Evolutionary conservation across 805 yeast genomes (phyloP).

Genomic region (Saccharomycopsis microspora): DNA sequence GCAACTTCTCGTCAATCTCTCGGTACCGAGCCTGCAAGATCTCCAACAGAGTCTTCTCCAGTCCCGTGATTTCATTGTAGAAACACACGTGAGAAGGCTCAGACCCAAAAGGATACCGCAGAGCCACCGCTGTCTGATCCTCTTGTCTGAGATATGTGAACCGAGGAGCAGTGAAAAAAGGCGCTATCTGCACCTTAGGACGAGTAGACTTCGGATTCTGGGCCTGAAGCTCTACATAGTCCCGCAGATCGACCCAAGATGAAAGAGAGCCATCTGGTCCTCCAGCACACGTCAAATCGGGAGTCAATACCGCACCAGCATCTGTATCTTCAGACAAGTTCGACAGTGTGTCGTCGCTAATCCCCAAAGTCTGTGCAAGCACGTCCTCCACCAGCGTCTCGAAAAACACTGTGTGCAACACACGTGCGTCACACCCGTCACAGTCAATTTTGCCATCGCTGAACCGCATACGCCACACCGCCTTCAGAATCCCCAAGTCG

Average conservation of each 20-base stretch:
- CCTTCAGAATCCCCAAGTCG: slow-evolving; percentile 31
- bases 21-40: slow-evolving; percentile 30
- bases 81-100: slow-evolving; percentile 43
- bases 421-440: slow-evolving; percentile 55
- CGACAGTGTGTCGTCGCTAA: slow-evolving; percentile 16
- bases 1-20: slow-evolving; percentile 30
- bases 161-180: slow-evolving; percentile 42
- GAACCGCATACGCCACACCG: slow-evolving; percentile 43
- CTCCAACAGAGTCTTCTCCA: slow-evolving; percentile 37
- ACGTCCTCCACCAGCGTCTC: slow-evolving; percentile 38
- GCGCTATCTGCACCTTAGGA: slow-evolving; percentile 34
- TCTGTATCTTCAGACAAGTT: neutral
- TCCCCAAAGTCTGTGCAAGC: slow-evolving; percentile 25
- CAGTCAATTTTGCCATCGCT: slow-evolving; percentile 63
- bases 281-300: neutral
- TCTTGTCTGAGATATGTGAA: slow-evolving; percentile 49
- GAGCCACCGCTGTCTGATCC: slow-evolving; percentile 30
- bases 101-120: slow-evolving; percentile 47
- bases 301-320: neutral
- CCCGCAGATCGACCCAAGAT: slow-evolving; percentile 68
- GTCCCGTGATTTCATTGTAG: slow-evolving; percentile 40
- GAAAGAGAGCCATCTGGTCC: neutral
- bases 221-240: slow-evolving; percentile 59
- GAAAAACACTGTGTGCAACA: slow-evolving; percentile 51
- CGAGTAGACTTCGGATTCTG: slow-evolving; percentile 28